These are phyloP conservation scores for Chalaropsis ovoidea DNA, from an alignment of 2,329 filamentous ascomycete species.

Conservation along the genomic window DNA sequence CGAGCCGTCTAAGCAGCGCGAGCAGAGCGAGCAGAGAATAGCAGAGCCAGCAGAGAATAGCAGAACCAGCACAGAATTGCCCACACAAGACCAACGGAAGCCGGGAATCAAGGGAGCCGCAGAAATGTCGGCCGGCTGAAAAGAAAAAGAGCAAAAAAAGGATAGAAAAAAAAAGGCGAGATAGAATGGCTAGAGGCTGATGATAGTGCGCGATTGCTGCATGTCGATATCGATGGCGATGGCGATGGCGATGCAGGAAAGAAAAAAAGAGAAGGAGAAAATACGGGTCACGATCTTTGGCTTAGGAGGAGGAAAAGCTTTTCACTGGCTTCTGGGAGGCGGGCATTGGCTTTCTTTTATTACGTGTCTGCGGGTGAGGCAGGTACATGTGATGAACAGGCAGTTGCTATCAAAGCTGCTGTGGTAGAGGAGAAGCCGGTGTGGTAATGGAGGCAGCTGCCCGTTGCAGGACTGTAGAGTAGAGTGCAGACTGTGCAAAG, in stretches of 20 bases:
- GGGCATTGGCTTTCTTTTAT: background rate
- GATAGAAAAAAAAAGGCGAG: slow-evolving; percentile 1
- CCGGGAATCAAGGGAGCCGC: background rate
- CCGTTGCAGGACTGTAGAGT: no score
- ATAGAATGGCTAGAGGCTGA: slow-evolving; percentile 1
- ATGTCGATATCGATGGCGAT: no score
- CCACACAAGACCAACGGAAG: background rate
- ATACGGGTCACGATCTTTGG: background rate
- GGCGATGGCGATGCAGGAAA: no score
- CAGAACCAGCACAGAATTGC: background rate
- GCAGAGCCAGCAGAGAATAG: slow-evolving; percentile 15
- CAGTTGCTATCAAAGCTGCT: no score
- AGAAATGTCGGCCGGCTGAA: background rate
- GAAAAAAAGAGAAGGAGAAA: background rate
- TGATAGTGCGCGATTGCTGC: background rate
- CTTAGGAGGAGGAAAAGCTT: background rate
- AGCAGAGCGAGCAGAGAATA: background rate
- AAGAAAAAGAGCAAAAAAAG: background rate
- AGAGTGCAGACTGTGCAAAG: no score
- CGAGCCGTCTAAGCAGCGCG: background rate
- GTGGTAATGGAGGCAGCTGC: no score
- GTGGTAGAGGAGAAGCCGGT: no score
- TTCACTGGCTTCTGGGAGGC: background rate
- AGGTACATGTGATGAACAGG: background rate
- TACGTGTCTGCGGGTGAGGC: background rate